Evolutionary conservation across 805 yeast genomes (phyloP).

Genomic region (Geotrichum ghanense): DNA sequence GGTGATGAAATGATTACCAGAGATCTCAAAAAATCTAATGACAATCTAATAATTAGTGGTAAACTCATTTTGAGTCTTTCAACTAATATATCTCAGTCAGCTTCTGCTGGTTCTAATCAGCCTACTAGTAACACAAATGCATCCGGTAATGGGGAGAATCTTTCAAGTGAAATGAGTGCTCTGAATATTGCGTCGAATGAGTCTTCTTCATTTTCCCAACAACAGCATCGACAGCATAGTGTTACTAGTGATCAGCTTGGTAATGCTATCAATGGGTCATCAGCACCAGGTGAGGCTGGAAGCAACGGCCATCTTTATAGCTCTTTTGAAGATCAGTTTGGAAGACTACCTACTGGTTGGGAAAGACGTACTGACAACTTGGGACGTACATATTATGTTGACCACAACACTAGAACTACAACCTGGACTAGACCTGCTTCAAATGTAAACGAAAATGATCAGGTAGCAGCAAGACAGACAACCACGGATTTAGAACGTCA

Average conservation of each 20-base stretch:
- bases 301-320: conserved; percentile 51
- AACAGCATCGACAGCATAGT: conserved; percentile 1
- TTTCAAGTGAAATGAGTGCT: conserved; percentile 8
- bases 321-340: conserved; percentile 94
- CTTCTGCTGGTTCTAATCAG: conserved; percentile 6
- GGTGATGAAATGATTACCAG: conserved; percentile 76
- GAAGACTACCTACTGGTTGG: conserved; percentile 97
- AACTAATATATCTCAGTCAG: conserved; percentile 17
- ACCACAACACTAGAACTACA: conserved; percentile 93
- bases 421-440: conserved; percentile 96
- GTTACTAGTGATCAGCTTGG: background rate
- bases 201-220: conserved; percentile 2
- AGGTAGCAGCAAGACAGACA: conserved; percentile 37
- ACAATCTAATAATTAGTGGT: conserved; percentile 87
- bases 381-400: conserved; percentile 96
- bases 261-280: conserved; percentile 5
- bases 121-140: conserved; percentile 6
- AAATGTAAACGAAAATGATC: conserved; percentile 68
- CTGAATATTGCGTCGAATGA: conserved; percentile 13
- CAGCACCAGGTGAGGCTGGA: conserved; percentile 18
- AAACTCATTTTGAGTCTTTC: conserved; percentile 53
- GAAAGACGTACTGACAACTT: conserved; percentile 96
- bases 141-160: conserved; percentile 1
- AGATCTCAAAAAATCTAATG: conserved; percentile 84
- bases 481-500: conserved; percentile 80